phyloP scores from a whole-genome alignment of 306 rosid species.

The Gastrolobium villosum region DNA sequence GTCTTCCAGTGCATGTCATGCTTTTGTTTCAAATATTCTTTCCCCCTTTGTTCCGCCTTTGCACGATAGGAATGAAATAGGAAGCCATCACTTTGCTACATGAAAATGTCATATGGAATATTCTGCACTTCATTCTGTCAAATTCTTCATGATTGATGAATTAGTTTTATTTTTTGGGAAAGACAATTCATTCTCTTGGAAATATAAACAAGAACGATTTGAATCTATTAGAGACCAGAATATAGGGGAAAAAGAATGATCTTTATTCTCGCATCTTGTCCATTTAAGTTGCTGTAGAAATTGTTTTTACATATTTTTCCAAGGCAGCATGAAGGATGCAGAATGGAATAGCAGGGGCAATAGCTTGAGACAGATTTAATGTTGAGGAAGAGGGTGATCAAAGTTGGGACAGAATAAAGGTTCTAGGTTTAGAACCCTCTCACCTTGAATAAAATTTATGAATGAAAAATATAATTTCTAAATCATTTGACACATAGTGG shows the following conservation, averaged over 20 bases:
- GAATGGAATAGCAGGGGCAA: not conserved
- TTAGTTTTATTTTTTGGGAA: not conserved
- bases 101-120: not conserved
- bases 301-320: no score
- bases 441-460: no score
- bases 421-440: not conserved
- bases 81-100: slow-evolving; percentile 3
- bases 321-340: not conserved
- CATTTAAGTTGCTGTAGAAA: not conserved
- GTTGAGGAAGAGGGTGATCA: not conserved
- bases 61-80: slow-evolving; percentile 1
- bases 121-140: not conserved
- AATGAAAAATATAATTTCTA: no score
- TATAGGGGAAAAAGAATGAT: not conserved
- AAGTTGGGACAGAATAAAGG: not conserved
- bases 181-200: not conserved
- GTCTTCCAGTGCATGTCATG: slow-evolving; percentile 19
- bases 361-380: not conserved
- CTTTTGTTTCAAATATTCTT: not conserved
- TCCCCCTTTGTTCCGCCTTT: not conserved
- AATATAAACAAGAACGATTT: not conserved
- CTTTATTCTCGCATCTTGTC: not conserved
- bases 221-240: not conserved
- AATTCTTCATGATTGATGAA: not conserved
- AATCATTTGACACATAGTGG: no score